Base-by-base conservation (phyloP, 2,329 filamentous ascomycete genomes). In the Stagonosporopsis cucurbitacearum region DNA sequence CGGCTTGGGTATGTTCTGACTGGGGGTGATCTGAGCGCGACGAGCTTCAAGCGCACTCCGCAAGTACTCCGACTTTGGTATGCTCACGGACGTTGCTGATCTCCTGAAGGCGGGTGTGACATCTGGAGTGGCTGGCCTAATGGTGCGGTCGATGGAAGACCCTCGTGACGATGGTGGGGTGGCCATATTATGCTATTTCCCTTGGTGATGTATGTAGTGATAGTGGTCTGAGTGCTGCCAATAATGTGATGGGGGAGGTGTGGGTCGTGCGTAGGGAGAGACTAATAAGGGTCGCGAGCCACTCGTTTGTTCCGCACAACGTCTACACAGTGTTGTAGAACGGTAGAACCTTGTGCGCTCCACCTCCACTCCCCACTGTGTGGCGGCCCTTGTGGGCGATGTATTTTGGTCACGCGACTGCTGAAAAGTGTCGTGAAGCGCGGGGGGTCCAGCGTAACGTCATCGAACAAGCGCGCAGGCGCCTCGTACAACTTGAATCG, bases 1-100 rank as follows among this genome's bases (percentile, higher is more conserved):
- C 19, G 26, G 41, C 13, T 53, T 43, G 9, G 54, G 32, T 25
- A 53, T 33, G 35, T 50, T 35, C 11, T 59, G 46, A 15, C 50
- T 28, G 11, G 65, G 57, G 7, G 67, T 60, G 4, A 60, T 46
- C 28, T 71, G 67, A 6, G 68, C 68, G 49, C 71, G 60, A 25
- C 66, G 63, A 6, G 67, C 70, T n/a, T 74, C 60, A 6, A 75
- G 64, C 15, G 69, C 71, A 58, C 67, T 62, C 32, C 71, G 67
- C 46, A 75, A 57, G 49, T 66, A 71, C 45, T 75, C 71, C 6
- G 69, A 71, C 47, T 69, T 73, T n/a, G 73, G 72, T 26, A 67
- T 67, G 17, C 69, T 58, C 32, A 64, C 53, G 8, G 50, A 58
- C 9, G 65, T 68, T 19, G 43, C 36, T 9, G 62, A 51, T n/a